Base-by-base conservation (phyloP, 768 basidiomycete species). In the Crucibulum laeve region DNA sequence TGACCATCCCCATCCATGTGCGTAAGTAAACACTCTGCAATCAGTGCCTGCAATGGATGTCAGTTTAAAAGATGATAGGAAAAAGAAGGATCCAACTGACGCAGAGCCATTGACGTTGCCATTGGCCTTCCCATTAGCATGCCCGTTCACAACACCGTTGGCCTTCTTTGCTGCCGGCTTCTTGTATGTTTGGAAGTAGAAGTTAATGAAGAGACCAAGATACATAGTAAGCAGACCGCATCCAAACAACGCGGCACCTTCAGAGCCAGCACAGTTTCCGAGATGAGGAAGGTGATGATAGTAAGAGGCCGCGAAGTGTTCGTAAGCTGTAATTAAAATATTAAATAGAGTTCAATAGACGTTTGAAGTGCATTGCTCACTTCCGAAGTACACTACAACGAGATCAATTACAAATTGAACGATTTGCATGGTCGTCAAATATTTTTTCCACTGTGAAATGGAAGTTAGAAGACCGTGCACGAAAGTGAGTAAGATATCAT, bases 381-480 rank as follows among this genome's bases (percentile, higher is more conserved):
- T 93, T 59, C 91, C 96, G 53, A 94, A 96, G 75, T 96, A 98
- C 49, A 94, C 90, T 44, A 87, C 68, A 63, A 77, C 77, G 15
- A 99, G 69, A 67, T 99, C 95, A 58, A 98, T 83, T 50, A 98
- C 65, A 62, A 98, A 99, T 68, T 99, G 96, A 18, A 76, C 76
- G 55, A 99, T 99, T 70, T 99, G 96, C 85, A 99, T 87, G 19
- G 78, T 82, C 30, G 96, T 99, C 49, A 98, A 66, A 67, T 99
- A 93, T 66, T 93, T 93, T 75, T 99, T 99, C 96, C 96, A 99
- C 95, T 94, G 56, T 18, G 41, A 30, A 32, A 39, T 42, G 30
- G 45, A 32, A 40, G 40, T 24, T 17, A 8, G 4, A 32, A 19
- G 40, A 7, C 17, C 39, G 25, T 44, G 44, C 6, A 34, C 28